Base-by-base conservation (phyloP, 2,329 filamentous ascomycete species). In the Parascedosporium putredinis region DNA sequence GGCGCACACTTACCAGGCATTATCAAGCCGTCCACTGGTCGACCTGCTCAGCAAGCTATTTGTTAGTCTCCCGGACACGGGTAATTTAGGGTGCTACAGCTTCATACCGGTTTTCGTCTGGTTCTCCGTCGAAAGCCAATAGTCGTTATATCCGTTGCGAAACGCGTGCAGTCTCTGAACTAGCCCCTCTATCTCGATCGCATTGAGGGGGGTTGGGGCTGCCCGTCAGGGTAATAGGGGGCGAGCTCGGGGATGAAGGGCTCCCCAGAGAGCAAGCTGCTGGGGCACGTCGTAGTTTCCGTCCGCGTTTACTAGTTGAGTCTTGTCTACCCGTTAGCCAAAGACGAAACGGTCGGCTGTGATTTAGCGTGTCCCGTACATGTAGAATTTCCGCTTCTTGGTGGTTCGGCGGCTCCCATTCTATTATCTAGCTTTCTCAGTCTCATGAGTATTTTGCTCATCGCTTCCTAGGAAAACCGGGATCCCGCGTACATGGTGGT, bases 371-470 rank as follows among this genome's bases (percentile, higher is more conserved):
- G n/a, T n/a, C n/a, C 27, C 31, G 16, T 27, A 18, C 33, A 40
- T 49, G 46, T 16, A 38, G 16, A 9, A 40, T 38, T 18, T 47
- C 45, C 20, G 45, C 45, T 34, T 47, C 27, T 5, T 4, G 10
- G 25, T 49, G 46, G 22, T 18, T 25, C n/a, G 46, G 46, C 6
- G 46, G 46, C 14, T 40, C 12, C 46, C 46, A 49, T 8, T 49
- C 31, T n/a, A 49, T 24, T 12, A 27, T 20, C 46, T 49, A 27
- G 27, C n/a, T n/a, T n/a, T 31, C 6, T 31, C 24, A 33, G 18
- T 38, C 7, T 6, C 24, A 27, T 2, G 24, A n/a, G n/a, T n/a
- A n/a, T n/a, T 23, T 18, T 7, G 23, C 12, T 45, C n/a, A 22
- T 31, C 12, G n/a, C 43, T 14, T 12, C 12, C 14, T 20, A n/a